Evolutionary conservation across 768 basidiomycete species (phyloP).

Genomic region (Psilocybe cubensis): DNA sequence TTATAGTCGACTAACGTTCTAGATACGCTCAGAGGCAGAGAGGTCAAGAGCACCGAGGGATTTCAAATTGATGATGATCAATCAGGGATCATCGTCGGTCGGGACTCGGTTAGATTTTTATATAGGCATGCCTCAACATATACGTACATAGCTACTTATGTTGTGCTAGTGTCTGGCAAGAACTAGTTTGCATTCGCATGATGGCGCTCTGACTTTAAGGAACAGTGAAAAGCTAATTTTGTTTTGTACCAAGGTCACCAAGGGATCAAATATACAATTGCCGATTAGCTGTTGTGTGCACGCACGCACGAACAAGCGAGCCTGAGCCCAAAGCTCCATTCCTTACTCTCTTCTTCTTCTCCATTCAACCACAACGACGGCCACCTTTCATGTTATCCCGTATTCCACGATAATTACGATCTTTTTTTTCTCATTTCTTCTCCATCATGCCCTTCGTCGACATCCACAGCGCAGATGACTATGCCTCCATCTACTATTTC

Average conservation of each 20-base stretch:
- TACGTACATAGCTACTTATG: neutral
- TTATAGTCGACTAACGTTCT: neutral
- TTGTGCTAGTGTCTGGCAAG: neutral
- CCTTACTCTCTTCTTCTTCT: neutral
- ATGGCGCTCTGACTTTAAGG: neutral
- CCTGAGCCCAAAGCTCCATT: neutral
- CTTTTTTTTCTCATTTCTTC: constrained; percentile 11
- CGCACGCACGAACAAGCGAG: constrained; percentile 1
- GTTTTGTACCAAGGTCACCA: neutral
- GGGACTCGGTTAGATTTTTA: neutral
- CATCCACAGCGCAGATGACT: constrained; percentile 62
- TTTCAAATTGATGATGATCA: neutral
- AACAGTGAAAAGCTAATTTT: neutral
- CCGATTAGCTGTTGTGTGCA: neutral
- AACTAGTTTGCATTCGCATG: neutral
- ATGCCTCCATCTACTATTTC: constrained; percentile 71
- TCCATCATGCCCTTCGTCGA: constrained; percentile 70
- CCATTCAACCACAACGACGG: constrained; percentile 7
- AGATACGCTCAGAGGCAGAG: neutral
- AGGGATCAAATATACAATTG: neutral
- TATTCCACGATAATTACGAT: constrained; percentile 15
- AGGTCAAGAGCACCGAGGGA: neutral
- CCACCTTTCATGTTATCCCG: constrained; percentile 17
- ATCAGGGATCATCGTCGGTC: neutral
- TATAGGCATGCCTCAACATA: neutral